Conservation (phyloP, 176 grass and related monocot species). For the Raddia guianensis region DNA sequence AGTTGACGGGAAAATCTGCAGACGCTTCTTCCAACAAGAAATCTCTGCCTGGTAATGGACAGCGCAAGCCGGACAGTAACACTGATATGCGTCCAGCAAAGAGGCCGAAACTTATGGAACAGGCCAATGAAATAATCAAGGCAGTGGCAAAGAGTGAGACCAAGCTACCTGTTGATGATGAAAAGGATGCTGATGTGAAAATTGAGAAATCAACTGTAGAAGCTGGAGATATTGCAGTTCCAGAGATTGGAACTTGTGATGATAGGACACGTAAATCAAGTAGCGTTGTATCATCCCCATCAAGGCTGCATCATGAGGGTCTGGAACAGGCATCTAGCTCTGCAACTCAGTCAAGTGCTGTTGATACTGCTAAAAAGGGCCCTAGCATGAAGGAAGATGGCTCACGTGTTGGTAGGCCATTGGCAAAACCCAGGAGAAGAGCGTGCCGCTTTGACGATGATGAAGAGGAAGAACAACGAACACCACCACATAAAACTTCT, state of each 20-base stretch:
- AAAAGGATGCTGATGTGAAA: conserved; percentile 46
- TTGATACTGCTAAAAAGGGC: conserved; percentile 48
- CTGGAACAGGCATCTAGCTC: conserved; percentile 42
- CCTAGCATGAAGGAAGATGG: conserved; percentile 49
- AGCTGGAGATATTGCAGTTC: conserved; percentile 33
- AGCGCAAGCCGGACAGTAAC: conserved; percentile 41
- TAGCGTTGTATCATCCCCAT: conserved; percentile 26
- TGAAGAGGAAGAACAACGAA: conserved; percentile 64
- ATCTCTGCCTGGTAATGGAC: conserved; percentile 42
- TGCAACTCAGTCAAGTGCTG: conserved; percentile 33
- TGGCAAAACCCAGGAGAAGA: conserved; percentile 59
- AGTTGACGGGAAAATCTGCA: conserved; percentile 44
- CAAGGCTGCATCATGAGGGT: conserved; percentile 44
- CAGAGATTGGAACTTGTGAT: conserved; percentile 31
- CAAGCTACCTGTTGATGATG: conserved; percentile 27
- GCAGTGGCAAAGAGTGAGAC: conserved; percentile 33
- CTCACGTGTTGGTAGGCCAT: conserved; percentile 41
- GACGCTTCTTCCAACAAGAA: conserved; percentile 43
- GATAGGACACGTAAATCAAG: conserved; percentile 34
- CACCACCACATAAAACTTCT: conserved; percentile 69
- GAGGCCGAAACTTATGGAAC: conserved; percentile 48
- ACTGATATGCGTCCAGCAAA: conserved; percentile 54
- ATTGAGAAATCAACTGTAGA: conserved; percentile 42
- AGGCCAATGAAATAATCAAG: conserved; percentile 43
- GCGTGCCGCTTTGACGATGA: conserved; percentile 67